These are phyloP conservation scores for Oryza nivara DNA, from an alignment of 176 grass and related monocot genomes.

Conservation along the genomic window DNA sequence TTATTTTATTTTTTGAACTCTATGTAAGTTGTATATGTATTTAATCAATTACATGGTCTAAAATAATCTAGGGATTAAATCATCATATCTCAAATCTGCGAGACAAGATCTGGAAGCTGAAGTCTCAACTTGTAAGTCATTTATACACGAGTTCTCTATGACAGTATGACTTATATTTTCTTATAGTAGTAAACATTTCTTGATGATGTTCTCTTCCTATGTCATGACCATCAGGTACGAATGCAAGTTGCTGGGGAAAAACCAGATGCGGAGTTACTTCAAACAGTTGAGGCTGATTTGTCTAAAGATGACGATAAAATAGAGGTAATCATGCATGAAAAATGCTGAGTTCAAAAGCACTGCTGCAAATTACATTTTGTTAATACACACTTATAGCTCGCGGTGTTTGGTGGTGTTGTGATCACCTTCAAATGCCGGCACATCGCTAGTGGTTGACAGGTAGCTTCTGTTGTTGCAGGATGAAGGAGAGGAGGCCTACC, in stretches of 20 bases:
- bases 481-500: constrained; percentile 89
- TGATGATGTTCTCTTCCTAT: background rate
- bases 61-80: constrained; percentile 70
- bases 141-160: background rate
- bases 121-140: constrained; percentile 69
- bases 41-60: constrained; percentile 17
- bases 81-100: constrained; percentile 76
- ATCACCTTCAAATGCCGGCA: background rate
- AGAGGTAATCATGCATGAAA: constrained; percentile 55
- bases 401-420: background rate
- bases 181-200: constrained; percentile 19
- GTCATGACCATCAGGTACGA: constrained; percentile 46
- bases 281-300: constrained; percentile 48
- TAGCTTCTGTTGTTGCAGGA: constrained; percentile 59
- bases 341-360: background rate
- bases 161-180: background rate
- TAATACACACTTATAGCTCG: background rate
- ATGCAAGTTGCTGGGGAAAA: constrained; percentile 49
- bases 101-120: constrained; percentile 70
- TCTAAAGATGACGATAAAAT: constrained; percentile 51
- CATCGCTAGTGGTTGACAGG: constrained; percentile 8
- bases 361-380: background rate
- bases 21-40: constrained; percentile 3
- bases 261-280: constrained; percentile 44
- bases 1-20: constrained; percentile 10